A percentile compares a stretch with the other conserved stretches of the same genome.
phyloP scores from a whole-genome alignment of 441 rosid species.

The Populus hybrid region DNA sequence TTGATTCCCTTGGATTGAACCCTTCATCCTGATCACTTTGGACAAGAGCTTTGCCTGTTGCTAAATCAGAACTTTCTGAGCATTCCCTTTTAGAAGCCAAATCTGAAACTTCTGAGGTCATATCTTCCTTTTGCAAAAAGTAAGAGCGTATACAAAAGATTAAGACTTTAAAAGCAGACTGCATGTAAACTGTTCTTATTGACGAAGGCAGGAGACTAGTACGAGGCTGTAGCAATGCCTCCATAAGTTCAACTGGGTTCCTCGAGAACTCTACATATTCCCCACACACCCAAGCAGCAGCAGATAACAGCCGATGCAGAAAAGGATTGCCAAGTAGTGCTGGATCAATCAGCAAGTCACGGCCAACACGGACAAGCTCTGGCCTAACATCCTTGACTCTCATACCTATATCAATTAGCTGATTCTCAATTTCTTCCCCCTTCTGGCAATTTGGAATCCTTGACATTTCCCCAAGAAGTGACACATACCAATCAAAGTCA shows the following conservation, averaged over 20 bases:
- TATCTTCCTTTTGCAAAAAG: slow-evolving; percentile 34
- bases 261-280: slow-evolving; percentile 70
- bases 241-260: slow-evolving; percentile 65
- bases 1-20: slow-evolving; percentile 30
- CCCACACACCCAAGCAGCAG: slow-evolving; percentile 88
- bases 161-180: slow-evolving; percentile 67
- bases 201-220: slow-evolving; percentile 63
- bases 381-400: slow-evolving; percentile 89
- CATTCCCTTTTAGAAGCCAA: slow-evolving; percentile 13
- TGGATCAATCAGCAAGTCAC: slow-evolving; percentile 81
- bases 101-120: slow-evolving; percentile 21
- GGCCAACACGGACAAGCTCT: slow-evolving; percentile 65
- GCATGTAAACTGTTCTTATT: slow-evolving; percentile 65
- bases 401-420: slow-evolving; percentile 70
- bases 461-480: slow-evolving; percentile 85
- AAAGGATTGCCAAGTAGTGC: slow-evolving; percentile 80
- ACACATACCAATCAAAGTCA: slow-evolving; percentile 90
- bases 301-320: slow-evolving; percentile 67
- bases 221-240: slow-evolving; percentile 88
- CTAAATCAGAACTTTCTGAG: slow-evolving; percentile 21
- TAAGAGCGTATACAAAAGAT: slow-evolving; percentile 46
- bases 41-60: slow-evolving; percentile 11
- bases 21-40: slow-evolving; percentile 19
- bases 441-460: slow-evolving; percentile 78
- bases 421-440: slow-evolving; percentile 83